Evolutionary conservation across 1,284 basidiomycete species (phyloP), one percentile per base, ranked within the genome.

Genomic region (Laetiporus sulphureus): DNA sequence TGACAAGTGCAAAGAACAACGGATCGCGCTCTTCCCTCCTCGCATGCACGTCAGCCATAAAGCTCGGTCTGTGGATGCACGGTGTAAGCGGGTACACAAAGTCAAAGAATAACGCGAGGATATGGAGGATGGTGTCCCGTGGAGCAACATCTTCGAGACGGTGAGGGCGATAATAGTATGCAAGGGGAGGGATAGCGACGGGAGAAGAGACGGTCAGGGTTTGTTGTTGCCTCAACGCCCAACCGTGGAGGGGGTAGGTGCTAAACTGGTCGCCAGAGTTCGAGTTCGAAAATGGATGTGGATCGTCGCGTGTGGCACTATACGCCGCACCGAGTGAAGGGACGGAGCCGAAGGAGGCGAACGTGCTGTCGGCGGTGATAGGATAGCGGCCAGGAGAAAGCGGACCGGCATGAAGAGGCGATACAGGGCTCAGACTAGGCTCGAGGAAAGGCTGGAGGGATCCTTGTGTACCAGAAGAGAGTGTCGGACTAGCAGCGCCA

Each of bases 11-110:
- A 55, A 89, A 90, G 67, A 91, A 92, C 12, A 88, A 72, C n/a
- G 86, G 85, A 53, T 88, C 85, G 11, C 77, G 74, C 56, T 91
- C 87, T 63, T 92, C 90, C 44, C 86, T 65, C 34, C 75, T 75
- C 0, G 76, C 69, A 48, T 83, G 78, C 24, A 93, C 68, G 62
- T 91, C 89, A 18, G 83, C 80, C 80, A 91, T 83, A 59, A 91
- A 92, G 1, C 85, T 85, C 29, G 87, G 87, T 55, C 81, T 83
- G 64, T 88, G 84, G 38, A 89, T 67, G 61, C 83, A 86, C 4
- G 89, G 90, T 6, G 84, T 88, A 36, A 91, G 71, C 7, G 87
- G 84, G 60, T 91, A 90, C 34, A 91, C 83, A 58, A 89, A 91
- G 61, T 91, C 89, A 58, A 91, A 91, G 67, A 89, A 92, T 18